Evolutionary conservation across 2,329 filamentous ascomycete species (phyloP).

Genomic region (Chaetoscypha palmicola): DNA sequence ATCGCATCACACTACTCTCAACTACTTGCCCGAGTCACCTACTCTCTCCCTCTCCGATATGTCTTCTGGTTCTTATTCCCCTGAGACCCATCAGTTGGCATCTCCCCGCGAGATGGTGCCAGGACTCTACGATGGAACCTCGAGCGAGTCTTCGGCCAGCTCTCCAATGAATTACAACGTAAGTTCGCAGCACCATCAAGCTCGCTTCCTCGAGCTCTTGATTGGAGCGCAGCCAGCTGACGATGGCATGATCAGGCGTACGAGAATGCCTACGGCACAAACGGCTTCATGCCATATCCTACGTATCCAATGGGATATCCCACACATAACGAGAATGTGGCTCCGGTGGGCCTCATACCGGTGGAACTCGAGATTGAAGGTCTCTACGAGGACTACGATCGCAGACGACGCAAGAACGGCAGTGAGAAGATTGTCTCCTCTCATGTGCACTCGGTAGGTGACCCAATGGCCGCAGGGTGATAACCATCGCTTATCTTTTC

Average conservation of each 20-base stretch:
- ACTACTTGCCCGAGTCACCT: neutral
- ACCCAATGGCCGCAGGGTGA: neutral
- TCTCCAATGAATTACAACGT: slow-evolving; percentile 29
- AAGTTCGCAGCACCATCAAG: slow-evolving; percentile 13
- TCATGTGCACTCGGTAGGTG: slow-evolving; percentile 30
- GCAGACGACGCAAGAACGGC: slow-evolving; percentile 26
- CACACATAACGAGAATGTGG: slow-evolving; percentile 18
- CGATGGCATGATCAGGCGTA: no score
- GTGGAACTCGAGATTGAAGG: slow-evolving; percentile 31
- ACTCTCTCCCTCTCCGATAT: slow-evolving; percentile 12
- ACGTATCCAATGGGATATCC: slow-evolving; percentile 28
- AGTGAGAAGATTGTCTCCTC: slow-evolving; percentile 28
- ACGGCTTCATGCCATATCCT: slow-evolving; percentile 25
- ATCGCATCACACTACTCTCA: neutral
- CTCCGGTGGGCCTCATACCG: slow-evolving; percentile 27
- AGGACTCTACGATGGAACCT: slow-evolving; percentile 27
- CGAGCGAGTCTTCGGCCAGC: slow-evolving; percentile 29
- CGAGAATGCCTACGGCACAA: slow-evolving; percentile 24
- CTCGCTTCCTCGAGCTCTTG: no score
- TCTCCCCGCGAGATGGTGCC: slow-evolving; percentile 23
- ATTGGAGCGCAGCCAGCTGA: no score
- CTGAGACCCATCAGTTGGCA: slow-evolving; percentile 15
- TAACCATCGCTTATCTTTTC: slow-evolving; percentile 1
- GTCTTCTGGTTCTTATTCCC: slow-evolving; percentile 21
- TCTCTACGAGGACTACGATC: slow-evolving; percentile 31